Base-by-base conservation (phyloP, 176 grass and related monocot genomes). In the Areca catechu region DNA sequence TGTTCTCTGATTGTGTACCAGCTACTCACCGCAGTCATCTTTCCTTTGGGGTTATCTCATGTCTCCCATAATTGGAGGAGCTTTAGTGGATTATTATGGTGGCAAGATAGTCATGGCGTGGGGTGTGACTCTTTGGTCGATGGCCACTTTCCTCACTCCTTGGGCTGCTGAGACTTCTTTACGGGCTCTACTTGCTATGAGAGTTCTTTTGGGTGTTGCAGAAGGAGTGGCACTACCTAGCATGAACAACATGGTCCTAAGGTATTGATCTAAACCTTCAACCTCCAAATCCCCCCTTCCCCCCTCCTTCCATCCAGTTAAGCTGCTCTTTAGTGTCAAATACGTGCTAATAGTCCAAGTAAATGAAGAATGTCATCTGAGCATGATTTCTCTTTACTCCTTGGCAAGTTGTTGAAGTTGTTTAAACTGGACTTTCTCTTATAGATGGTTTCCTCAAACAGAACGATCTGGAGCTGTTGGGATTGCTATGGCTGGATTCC, bases 211-310 rank as follows among this genome's bases (percentile, higher is more conserved):
- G 19, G 93, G 87, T 71, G 73, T 85, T 22, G 93, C 93, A 20
- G 92, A 97, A 91, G 93, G 93, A 71, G 93, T 97, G 56, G 87
- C 93, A 56, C 70, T 97, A n/a, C 93, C 93, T 52, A 88, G 87
- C 57, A 97, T 97, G 93, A 97, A 97, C 76, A 97, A 97, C 56
- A 83, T 97, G 93, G 75, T 97, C 48, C 70, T 81, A 62, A 97
- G 93, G 93, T 97, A 70, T 70, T 73, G 55, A 20, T 69, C 57
- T 89, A 18, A 28, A 51, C 53, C 59, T 66, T 57, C 20, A 58
- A 20, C 62, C 21, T 10, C 58, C 34, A 9, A 10, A n/a, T n/a
- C n/a, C n/a, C 34, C 1, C 34, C 4, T 25, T 25, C 24, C 24
- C 24, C 2, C 34, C 1, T 10, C 4, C 4, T 25, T 4, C 24